Base-by-base conservation (phyloP, 257 asterid genomes). In the Lithospermum erythrorhizon region DNA sequence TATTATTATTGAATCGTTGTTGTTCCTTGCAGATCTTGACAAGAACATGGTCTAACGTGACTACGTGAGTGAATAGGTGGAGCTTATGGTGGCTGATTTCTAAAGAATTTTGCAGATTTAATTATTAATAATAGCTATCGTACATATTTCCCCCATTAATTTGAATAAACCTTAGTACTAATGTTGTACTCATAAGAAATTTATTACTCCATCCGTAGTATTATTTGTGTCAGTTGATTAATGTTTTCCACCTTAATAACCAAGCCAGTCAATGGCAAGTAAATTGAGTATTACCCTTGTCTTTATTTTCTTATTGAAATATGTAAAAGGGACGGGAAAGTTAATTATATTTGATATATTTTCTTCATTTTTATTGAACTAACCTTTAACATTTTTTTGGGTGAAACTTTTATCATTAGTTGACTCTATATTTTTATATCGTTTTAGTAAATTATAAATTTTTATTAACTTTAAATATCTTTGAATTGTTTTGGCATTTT, bases 21-120 rank as follows among this genome's bases (percentile, higher is more conserved):
- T 23, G 37, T 56, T 25, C 37, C n/a, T 56, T 56, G 10, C 60
- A 55, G n/a, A 55, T 41, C 59, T 23, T 55, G 30, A 17, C 60
- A 56, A 56, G 37, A 56, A 56, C 60, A 56, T 56, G 60, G 37
- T 24, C 37, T 56, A 56, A 56, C 60, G 60, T 56, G 60, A 22
- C 2, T 55, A 55, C 59, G 59, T 55, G 59, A 21, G 4, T 55
- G n/a, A 19, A 56, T 56, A 30, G 60, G 60, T 56, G 37, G 60
- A 56, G 30, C 18, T 23, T 56, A 41, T 56, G 24, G 60, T 56
- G n/a, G 9, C 17, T 14, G 19, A 3, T 56, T 24, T 25, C 17
- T 56, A 7, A 9, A 16, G 60, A 56, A 56, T 11, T 22, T 56
- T 55, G 16, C 49, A 41, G 49, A 41, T 41, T 41, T 11, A 41